Conservation (phyloP, 768 basidiomycete genomes). For the Leucosporidium creatinivorum region DNA sequence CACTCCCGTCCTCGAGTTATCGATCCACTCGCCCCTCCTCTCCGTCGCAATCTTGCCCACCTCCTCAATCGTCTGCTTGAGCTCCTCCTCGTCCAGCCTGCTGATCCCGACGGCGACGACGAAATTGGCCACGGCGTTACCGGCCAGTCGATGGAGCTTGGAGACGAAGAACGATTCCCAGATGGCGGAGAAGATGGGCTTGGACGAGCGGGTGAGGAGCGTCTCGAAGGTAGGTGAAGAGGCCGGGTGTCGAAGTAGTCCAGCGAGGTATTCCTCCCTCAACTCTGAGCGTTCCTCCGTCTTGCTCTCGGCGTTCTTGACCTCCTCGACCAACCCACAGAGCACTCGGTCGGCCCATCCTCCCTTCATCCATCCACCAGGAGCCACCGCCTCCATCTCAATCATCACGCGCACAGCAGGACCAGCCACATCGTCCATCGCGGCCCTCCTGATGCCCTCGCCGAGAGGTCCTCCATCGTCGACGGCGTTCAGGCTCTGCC, state of each 20-base stretch:
- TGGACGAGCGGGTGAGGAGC: conserved; percentile 58
- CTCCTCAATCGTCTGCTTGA: conserved; percentile 56
- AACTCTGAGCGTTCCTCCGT: conserved; percentile 56
- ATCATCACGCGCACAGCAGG: conserved; percentile 23
- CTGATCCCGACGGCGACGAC: conserved; percentile 74
- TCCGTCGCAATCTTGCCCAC: conserved; percentile 51
- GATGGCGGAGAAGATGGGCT: conserved; percentile 54
- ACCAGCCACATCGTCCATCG: conserved; percentile 28
- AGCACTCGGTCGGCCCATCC: conserved; percentile 30
- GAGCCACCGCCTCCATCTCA: conserved; percentile 22
- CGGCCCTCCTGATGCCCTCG: conserved; percentile 27
- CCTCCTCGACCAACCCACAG: conserved; percentile 27
- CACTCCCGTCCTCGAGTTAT: conserved; percentile 66
- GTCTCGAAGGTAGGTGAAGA: conserved; percentile 87
- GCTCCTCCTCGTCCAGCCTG: conserved; percentile 53
- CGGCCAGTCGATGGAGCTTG: conserved; percentile 61
- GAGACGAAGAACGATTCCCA: conserved; percentile 74
- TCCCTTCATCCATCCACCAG: conserved; percentile 13
- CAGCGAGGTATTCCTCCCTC: conserved; percentile 54
- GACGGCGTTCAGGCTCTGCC: conserved; percentile 39
- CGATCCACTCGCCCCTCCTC: conserved; percentile 48
- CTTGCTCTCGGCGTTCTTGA: conserved; percentile 4
- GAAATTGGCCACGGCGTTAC: conserved; percentile 90
- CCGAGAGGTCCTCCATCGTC: conserved; percentile 17
- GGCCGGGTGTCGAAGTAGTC: conserved; percentile 73